Percentiles rank a stretch among this genome's conserved stretches.
These are phyloP conservation scores for Proliferodiscus dingleyae DNA, from an alignment of 2,329 filamentous ascomycete species.

Conservation along the genomic window DNA sequence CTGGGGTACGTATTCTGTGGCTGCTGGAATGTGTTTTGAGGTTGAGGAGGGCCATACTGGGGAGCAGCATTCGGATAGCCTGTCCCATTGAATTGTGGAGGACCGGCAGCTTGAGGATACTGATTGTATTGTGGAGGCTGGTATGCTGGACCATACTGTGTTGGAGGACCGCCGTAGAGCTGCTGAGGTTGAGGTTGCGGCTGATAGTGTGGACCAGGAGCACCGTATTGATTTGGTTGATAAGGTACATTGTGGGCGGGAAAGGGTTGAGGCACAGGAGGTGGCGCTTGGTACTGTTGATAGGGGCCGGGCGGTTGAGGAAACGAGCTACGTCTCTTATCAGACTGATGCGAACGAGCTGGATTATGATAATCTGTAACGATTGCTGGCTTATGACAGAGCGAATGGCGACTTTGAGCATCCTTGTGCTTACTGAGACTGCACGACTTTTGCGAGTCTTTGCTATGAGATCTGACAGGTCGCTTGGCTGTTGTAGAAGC, in stretches of 20 bases:
- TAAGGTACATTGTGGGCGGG: slow-evolving; percentile 14
- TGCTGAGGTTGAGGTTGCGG: slow-evolving; percentile 17
- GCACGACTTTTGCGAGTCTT: background rate
- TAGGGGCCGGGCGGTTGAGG: slow-evolving; percentile 17
- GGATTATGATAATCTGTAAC: background rate
- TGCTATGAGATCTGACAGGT: background rate
- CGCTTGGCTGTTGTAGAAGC: background rate
- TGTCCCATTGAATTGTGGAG: slow-evolving; percentile 16
- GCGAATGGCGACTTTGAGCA: background rate
- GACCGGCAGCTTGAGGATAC: slow-evolving; percentile 10
- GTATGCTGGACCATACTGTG: slow-evolving; percentile 23
- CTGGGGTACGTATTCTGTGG: slow-evolving; percentile 13
- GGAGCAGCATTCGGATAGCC: slow-evolving; percentile 15
- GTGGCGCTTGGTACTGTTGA: slow-evolving; percentile 22
- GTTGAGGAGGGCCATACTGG: slow-evolving; percentile 16
- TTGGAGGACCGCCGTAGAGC: slow-evolving; percentile 11
- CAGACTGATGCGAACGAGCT: slow-evolving; percentile 4
- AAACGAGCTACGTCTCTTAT: slow-evolving; percentile 20
- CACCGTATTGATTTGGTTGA: slow-evolving; percentile 20
- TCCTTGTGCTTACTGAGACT: background rate
- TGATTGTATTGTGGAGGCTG: slow-evolving; percentile 10
- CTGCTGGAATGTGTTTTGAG: slow-evolving; percentile 18
- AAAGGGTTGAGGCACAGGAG: slow-evolving; percentile 15
- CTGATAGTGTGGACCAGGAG: slow-evolving; percentile 13
- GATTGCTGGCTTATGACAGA: background rate